phyloP scores from a whole-genome alignment of 1,284 basidiomycete species.

The Neonothopanus nambi region DNA sequence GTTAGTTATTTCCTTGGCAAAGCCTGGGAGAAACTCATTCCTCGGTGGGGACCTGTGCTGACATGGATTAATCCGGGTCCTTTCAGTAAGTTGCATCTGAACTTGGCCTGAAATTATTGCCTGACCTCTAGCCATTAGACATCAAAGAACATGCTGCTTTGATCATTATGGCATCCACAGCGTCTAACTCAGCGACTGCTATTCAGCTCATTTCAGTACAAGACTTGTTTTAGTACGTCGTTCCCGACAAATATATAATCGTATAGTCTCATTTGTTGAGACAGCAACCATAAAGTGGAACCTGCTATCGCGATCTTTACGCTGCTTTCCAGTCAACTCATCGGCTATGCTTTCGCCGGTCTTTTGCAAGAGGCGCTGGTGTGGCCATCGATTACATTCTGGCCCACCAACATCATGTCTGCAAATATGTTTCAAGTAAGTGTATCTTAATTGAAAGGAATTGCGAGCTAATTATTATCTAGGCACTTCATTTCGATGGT shows the following conservation, averaged over 20 bases:
- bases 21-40: slow-evolving; percentile 16
- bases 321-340: slow-evolving; percentile 28
- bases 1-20: slow-evolving; percentile 19
- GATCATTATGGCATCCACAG: slow-evolving; percentile 38
- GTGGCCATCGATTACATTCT: slow-evolving; percentile 19
- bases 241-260: no score
- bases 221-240: slow-evolving; percentile 31
- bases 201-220: slow-evolving; percentile 39
- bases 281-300: slow-evolving; percentile 31
- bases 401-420: slow-evolving; percentile 15
- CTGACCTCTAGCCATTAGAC: no score
- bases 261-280: no score
- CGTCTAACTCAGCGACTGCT: slow-evolving; percentile 33
- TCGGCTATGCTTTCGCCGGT: slow-evolving; percentile 30
- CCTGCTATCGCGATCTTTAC: slow-evolving; percentile 36
- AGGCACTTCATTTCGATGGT: slow-evolving; percentile 15
- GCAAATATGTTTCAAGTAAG: slow-evolving; percentile 14
- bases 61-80: slow-evolving; percentile 20
- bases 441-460: background rate
- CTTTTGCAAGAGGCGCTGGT: slow-evolving; percentile 17
- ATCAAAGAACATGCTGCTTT: no score
- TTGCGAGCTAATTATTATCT: no score
- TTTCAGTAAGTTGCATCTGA: background rate
- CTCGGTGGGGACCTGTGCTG: slow-evolving; percentile 13
- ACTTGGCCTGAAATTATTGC: no score